Evolutionary conservation across 2,329 filamentous ascomycete genomes (phyloP), one percentile per base, ranked within the genome.

Genomic region (Setomelanomma holmii): DNA sequence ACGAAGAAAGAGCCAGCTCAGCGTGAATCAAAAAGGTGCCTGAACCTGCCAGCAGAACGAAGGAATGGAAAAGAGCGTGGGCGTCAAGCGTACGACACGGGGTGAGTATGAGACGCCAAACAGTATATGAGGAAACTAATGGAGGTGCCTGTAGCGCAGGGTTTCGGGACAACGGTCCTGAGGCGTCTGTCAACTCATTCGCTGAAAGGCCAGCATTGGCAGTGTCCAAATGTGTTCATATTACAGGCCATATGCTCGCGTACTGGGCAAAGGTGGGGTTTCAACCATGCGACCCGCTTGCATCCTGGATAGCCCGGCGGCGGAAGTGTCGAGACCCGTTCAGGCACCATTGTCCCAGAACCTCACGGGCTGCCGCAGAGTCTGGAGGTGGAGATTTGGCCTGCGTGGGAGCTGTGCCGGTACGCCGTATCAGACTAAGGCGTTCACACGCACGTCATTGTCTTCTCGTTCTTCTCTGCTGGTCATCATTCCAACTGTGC

Each of bases 21-120:
- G 63, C 64, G 63, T 66, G 67, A 69, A 63, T 68, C 54, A 58
- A 60, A 49, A 58, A 66, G 45, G 53, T 69, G 65, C 65, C 68
- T 71, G 66, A 74, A 72, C 71, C 72, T 73, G 72, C 71, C 72
- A 74, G 72, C 69, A 73, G 69, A 68, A 61, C 68, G 65, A 72
- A 64, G 53, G 61, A 66, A 66, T 52, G 58, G 62, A 67, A 72
- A 71, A 67, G 69, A 75, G 64, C 66, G 68, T 72, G 51, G 61
- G 66, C 69, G 72, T 71, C 63, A 69, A 64, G 67, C 67, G 62
- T 66, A 64, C 58, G 60, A 66, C 63, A 69, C 68, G 66, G 69
- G 65, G 63, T 55, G 55, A 55, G 58, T 64, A 69, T 74, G 71
- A 75, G 72, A 75, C 67, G 61, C 63, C 63, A 73, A 72, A 72